Conservation (phyloP, 2,329 filamentous ascomycete genomes). For the Neodidymelliopsis sp. region DNA sequence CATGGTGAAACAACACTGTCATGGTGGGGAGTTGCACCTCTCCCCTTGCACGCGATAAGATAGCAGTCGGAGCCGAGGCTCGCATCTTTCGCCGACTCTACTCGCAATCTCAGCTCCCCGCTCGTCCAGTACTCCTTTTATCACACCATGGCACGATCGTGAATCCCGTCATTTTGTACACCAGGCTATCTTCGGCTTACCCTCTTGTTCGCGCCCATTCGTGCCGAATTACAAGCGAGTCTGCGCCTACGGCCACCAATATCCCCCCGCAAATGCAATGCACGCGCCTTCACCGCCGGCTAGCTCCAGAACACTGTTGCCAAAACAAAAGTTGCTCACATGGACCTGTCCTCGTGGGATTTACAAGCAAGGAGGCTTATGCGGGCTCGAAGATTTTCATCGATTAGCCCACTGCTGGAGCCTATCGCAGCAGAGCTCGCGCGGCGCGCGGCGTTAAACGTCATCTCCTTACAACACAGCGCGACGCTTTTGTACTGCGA, state of each 20-base stretch:
- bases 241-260: constrained; percentile 14
- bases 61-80: constrained; percentile 12
- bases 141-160: constrained; percentile 32
- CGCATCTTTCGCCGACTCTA: constrained; percentile 9
- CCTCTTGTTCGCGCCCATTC: constrained; percentile 1
- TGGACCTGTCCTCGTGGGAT: constrained; percentile 5
- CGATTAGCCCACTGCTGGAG: constrained; percentile 6
- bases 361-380: constrained; percentile 22
- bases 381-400: constrained; percentile 17
- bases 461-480: constrained; percentile 27
- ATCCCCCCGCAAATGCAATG: constrained; percentile 31
- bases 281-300: constrained; percentile 33
- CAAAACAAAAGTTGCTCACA: constrained; percentile 14
- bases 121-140: constrained; percentile 18
- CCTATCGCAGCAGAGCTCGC: constrained; percentile 24
- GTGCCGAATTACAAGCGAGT: constrained; percentile 1
- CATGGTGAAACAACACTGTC: neutral
- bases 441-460: constrained; percentile 23
- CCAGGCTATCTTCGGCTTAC: constrained; percentile 45
- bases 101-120: constrained; percentile 18
- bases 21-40: neutral
- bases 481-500: constrained; percentile 19
- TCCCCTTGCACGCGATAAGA: constrained; percentile 7
- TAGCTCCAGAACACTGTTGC: constrained; percentile 23
- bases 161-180: constrained; percentile 11